These are phyloP conservation scores for Nigrograna mackinnonii DNA, from an alignment of 2,329 filamentous ascomycete genomes.

Conservation along the genomic window DNA sequence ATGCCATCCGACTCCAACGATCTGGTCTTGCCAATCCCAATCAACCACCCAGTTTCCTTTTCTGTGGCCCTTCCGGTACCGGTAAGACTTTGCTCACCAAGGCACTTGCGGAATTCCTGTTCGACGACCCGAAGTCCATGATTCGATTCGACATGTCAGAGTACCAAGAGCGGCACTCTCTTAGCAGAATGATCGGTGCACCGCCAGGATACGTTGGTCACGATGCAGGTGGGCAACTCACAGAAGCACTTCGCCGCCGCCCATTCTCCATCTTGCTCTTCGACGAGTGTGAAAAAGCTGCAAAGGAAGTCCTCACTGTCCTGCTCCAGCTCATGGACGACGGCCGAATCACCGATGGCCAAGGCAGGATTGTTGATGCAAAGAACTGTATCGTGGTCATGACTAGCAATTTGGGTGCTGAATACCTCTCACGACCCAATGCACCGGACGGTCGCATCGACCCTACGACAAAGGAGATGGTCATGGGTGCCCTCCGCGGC, in stretches of 20 bases:
- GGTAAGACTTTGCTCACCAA: slow-evolving; percentile 98
- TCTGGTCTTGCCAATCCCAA: slow-evolving; percentile 96
- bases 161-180: slow-evolving; percentile 94
- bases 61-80: slow-evolving; percentile 97
- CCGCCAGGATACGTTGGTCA: slow-evolving; percentile 97
- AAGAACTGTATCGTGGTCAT: slow-evolving; percentile 99
- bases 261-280: slow-evolving; percentile 98
- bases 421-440: slow-evolving; percentile 82
- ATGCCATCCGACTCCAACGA: slow-evolving; percentile 92
- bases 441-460: slow-evolving; percentile 85
- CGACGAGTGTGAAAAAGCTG: slow-evolving; percentile 97
- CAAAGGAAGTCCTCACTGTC: slow-evolving; percentile 95
- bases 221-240: slow-evolving; percentile 93
- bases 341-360: slow-evolving; percentile 95
- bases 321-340: slow-evolving; percentile 99
- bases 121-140: slow-evolving; percentile 97
- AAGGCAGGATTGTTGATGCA: slow-evolving; percentile 91
- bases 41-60: slow-evolving; percentile 95
- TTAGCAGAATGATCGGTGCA: slow-evolving; percentile 97
- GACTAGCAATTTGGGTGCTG: slow-evolving; percentile 96
- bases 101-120: slow-evolving; percentile 94
- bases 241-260: slow-evolving; percentile 88
- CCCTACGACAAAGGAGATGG: slow-evolving; percentile 79
- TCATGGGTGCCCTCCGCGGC: slow-evolving; percentile 87
- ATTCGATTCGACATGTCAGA: slow-evolving; percentile 99